Evolutionary conservation across 345 rosid species (phyloP).

Genomic region (Mercurialis annua): DNA sequence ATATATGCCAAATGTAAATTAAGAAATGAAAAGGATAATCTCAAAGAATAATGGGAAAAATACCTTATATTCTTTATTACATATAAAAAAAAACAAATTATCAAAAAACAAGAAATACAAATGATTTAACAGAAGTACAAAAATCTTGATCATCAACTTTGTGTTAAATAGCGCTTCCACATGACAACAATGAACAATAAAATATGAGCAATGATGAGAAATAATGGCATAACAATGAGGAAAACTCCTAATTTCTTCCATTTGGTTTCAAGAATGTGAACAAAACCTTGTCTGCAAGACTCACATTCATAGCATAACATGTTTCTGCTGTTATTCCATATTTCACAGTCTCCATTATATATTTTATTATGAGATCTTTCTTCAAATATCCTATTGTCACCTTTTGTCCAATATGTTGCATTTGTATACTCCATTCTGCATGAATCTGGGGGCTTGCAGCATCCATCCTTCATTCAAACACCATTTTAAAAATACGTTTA

Average conservation of each 20-base stretch:
- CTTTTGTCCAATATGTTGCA: conserved; percentile 55
- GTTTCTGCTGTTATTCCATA: conserved; percentile 47
- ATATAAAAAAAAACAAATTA: neutral
- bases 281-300: conserved; percentile 55
- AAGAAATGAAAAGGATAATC: too few species aligned
- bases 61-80: neutral
- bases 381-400: neutral
- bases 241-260: conserved; percentile 75
- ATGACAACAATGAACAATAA: conserved; percentile 52
- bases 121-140: neutral
- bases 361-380: neutral
- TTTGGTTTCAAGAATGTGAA: conserved; percentile 43
- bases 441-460: conserved; percentile 63
- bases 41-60: too few species aligned
- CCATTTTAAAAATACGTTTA: neutral
- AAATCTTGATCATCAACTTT: neutral
- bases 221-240: conserved; percentile 44
- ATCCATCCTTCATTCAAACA: conserved; percentile 50
- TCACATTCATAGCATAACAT: conserved; percentile 56
- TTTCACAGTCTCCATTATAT: conserved; percentile 40
- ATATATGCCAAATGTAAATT: too few species aligned
- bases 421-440: conserved; percentile 61
- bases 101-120: neutral
- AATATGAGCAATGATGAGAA: conserved; percentile 56
- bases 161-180: conserved; percentile 37